Percentiles rank a stretch among this genome's conserved stretches.
Evolutionary conservation across 2,329 filamentous ascomycete species (phyloP).

Genomic region (Talaromyces sp.): DNA sequence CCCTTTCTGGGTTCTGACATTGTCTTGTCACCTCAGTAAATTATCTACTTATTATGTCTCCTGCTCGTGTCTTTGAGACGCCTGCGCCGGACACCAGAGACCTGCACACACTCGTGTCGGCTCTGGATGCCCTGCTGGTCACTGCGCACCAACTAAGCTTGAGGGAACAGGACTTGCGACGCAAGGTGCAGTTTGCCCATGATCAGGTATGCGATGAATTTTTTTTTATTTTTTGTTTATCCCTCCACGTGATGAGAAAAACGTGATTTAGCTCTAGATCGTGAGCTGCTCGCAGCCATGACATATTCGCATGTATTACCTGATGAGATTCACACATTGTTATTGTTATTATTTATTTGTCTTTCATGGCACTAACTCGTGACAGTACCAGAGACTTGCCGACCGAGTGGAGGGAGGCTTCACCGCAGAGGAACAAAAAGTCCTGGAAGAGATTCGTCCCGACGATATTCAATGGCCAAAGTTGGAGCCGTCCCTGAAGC

Average conservation of each 20-base stretch:
- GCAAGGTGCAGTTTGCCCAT: slow-evolving; percentile 32
- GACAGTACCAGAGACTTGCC: slow-evolving; percentile 33
- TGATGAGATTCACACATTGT: slow-evolving; percentile 37
- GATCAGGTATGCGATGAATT: slow-evolving; percentile 30
- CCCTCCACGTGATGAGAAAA: slow-evolving; percentile 44
- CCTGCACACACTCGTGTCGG: slow-evolving; percentile 32
- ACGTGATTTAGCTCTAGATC: slow-evolving; percentile 73
- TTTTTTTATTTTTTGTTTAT: slow-evolving; percentile 4
- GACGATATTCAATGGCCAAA: slow-evolving; percentile 23
- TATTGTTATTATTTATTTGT: slow-evolving; percentile 13
- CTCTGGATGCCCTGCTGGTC: slow-evolving; percentile 39
- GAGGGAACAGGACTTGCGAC: slow-evolving; percentile 35
- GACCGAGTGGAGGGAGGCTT: slow-evolving; percentile 24
- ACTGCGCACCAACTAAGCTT: slow-evolving; percentile 34
- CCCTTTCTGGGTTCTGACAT: neutral
- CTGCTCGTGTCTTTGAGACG: slow-evolving; percentile 23
- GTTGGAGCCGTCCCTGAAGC: slow-evolving; percentile 59
- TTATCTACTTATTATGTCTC: slow-evolving; percentile 24
- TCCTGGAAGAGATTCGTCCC: slow-evolving; percentile 26
- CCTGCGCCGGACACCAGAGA: slow-evolving; percentile 26
- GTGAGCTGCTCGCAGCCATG: slow-evolving; percentile 60
- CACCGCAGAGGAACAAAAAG: slow-evolving; percentile 24
- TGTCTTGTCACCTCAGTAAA: neutral
- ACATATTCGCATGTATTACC: slow-evolving; percentile 59
- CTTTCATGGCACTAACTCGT: slow-evolving; percentile 23